Conservation (phyloP, 768 basidiomycete genomes). For the Glaciozyma antarctica region DNA sequence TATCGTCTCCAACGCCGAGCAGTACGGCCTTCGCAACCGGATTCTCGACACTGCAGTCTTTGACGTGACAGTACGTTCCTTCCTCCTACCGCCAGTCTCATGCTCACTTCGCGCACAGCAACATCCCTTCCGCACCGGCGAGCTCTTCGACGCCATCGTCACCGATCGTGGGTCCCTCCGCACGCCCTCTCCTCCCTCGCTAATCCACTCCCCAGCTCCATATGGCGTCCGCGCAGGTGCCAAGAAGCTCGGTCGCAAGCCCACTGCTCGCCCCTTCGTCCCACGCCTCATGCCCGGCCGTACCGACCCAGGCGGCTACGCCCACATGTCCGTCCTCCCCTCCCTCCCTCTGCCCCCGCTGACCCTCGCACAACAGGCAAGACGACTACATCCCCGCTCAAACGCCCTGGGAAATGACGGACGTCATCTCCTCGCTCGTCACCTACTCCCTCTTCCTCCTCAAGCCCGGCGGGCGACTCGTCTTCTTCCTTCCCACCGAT, state of each 20-base stretch:
- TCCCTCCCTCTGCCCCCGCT: not conserved
- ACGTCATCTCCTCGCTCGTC: slow-evolving; percentile 71
- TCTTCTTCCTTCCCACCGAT: slow-evolving; percentile 82
- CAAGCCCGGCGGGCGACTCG: slow-evolving; percentile 74
- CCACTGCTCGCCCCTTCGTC: slow-evolving; percentile 4
- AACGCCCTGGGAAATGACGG: slow-evolving; percentile 81
- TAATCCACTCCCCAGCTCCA: slow-evolving; percentile 35
- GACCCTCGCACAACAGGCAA: slow-evolving; percentile 5
- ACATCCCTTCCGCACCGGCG: slow-evolving; percentile 78
- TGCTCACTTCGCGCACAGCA: slow-evolving; percentile 2
- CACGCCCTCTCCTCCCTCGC: not conserved
- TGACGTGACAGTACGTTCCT: slow-evolving; percentile 61
- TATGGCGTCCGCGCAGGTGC: slow-evolving; percentile 71
- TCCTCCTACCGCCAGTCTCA: not conserved
- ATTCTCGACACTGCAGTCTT: slow-evolving; percentile 82
- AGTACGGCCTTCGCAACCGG: slow-evolving; percentile 65
- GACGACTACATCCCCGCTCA: slow-evolving; percentile 72
- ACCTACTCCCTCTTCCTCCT: slow-evolving; percentile 71
- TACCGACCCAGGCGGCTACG: slow-evolving; percentile 16
- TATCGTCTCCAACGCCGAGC: slow-evolving; percentile 37
- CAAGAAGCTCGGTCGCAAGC: slow-evolving; percentile 41
- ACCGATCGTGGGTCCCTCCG: slow-evolving; percentile 45
- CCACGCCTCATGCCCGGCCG: slow-evolving; percentile 43
- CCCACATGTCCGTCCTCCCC: slow-evolving; percentile 38
- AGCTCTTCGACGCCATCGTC: slow-evolving; percentile 83